Percentiles rank a stretch among this genome's conserved stretches.
These are phyloP conservation scores for Leishmania gerbilli DNA, from an alignment of 208 protist genomes.

Conservation along the genomic window DNA sequence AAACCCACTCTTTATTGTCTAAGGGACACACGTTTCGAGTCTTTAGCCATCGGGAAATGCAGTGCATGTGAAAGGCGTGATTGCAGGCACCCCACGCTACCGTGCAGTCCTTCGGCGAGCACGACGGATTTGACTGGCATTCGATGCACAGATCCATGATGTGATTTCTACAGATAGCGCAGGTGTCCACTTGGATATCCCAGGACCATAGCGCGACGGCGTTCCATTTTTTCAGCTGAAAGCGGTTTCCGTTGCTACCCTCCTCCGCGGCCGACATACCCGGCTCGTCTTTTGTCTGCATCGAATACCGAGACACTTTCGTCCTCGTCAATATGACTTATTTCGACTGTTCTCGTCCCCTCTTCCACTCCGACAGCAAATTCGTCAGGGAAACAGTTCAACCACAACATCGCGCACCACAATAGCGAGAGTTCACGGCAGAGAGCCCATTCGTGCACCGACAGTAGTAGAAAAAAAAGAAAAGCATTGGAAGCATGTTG, in stretches of 20 bases:
- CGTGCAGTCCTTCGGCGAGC: slow-evolving; percentile 94
- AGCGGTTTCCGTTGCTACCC: slow-evolving; percentile 43
- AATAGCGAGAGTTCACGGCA: not conserved
- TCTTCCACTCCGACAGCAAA: not conserved
- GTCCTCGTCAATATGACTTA: not conserved
- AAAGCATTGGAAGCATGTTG: not conserved
- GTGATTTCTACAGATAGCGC: slow-evolving; percentile 99
- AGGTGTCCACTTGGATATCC: slow-evolving; percentile 99
- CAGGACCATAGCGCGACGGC: slow-evolving; percentile 98
- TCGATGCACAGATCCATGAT: slow-evolving; percentile 99
- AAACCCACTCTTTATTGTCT: slow-evolving; percentile 98
- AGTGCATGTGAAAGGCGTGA: slow-evolving; percentile 99
- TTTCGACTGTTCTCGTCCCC: not conserved
- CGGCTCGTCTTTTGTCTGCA: slow-evolving; percentile 24
- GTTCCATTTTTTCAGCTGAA: slow-evolving; percentile 97
- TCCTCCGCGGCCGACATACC: slow-evolving; percentile 11
- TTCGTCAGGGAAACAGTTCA: not conserved
- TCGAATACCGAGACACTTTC: not conserved
- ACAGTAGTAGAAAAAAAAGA: not conserved
- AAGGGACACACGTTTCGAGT: slow-evolving; percentile 98
- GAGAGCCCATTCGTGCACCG: not conserved
- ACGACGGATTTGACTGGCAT: slow-evolving; percentile 96
- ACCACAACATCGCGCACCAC: not conserved
- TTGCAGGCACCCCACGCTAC: slow-evolving; percentile 99
- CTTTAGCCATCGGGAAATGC: slow-evolving; percentile 98